Evolutionary conservation across 495 filamentous ascomycete species (phyloP).

Genomic region (Aspergillus haitiensis): DNA sequence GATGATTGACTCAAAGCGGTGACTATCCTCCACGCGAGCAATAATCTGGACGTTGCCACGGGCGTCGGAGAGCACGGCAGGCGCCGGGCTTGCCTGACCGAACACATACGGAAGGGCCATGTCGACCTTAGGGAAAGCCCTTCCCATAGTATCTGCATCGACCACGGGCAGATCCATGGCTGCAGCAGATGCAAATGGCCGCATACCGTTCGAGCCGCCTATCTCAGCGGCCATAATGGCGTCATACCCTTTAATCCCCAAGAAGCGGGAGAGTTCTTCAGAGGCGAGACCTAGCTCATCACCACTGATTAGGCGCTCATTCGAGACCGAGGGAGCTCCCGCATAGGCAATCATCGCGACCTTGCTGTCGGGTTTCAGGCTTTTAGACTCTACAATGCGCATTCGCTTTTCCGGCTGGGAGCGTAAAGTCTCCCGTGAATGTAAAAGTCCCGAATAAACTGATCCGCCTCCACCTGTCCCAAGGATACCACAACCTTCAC

Average conservation of each 20-base stretch:
- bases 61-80: not conserved
- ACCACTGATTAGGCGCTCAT: not conserved
- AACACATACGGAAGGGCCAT: not conserved
- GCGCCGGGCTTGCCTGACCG: not conserved
- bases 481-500: conserved; percentile 60
- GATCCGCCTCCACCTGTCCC: conserved; percentile 57
- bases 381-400: not conserved
- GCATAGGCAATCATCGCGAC: not conserved
- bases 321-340: not conserved
- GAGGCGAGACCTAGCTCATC: not conserved
- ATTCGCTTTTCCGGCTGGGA: not conserved
- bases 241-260: not conserved
- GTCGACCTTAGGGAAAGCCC: not conserved
- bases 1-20: not conserved
- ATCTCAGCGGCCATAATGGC: not conserved
- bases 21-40: not conserved
- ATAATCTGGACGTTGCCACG: not conserved
- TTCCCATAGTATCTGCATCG: not conserved
- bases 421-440: not conserved
- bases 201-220: not conserved
- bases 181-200: not conserved
- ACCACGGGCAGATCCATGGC: not conserved
- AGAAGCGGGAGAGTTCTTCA: not conserved
- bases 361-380: not conserved
- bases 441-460: not conserved